Evolutionary conservation across 306 rosid species (phyloP).

Genomic region (Citrullus mucosospermus): DNA sequence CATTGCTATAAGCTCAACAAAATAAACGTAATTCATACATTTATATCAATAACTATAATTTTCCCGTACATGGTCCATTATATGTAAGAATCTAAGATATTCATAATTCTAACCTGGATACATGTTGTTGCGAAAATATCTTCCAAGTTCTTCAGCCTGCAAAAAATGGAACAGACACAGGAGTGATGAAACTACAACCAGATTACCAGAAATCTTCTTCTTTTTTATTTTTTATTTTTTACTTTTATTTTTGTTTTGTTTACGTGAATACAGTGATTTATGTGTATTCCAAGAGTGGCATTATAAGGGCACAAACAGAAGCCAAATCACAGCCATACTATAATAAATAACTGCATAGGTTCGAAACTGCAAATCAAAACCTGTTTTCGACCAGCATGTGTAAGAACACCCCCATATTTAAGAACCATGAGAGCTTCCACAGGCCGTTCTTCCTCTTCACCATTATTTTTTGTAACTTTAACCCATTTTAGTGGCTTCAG

Average conservation of each 20-base stretch:
- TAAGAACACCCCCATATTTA: conserved; percentile 96
- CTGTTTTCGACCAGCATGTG: conserved; percentile 99
- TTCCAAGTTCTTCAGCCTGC: conserved; percentile 98
- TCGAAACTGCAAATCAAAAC: conserved; percentile 18
- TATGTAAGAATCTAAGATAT: conserved; percentile 9
- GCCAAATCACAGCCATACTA: background rate
- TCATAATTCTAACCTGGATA: conserved; percentile 63
- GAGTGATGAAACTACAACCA: conserved; percentile 6
- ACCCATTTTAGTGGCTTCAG: conserved; percentile 90
- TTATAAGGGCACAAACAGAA: background rate
- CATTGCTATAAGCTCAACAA: background rate
- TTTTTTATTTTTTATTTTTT: too few relatives aligned
- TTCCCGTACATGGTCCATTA: background rate
- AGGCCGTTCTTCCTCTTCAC: conserved; percentile 93
- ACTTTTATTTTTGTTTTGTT: background rate
- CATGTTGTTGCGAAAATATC: conserved; percentile 89
- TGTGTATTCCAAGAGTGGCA: background rate
- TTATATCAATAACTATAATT: background rate
- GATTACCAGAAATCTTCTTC: background rate
- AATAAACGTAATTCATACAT: background rate
- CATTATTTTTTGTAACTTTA: conserved; percentile 51
- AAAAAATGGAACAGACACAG: conserved; percentile 11
- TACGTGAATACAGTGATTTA: background rate
- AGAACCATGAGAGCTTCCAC: conserved; percentile 95
- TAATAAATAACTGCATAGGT: background rate